A percentile compares a stretch with the other conserved stretches of the same genome.
Evolutionary conservation across 495 filamentous ascomycete species (phyloP).

Genomic region (Apiosordaria backusii): DNA sequence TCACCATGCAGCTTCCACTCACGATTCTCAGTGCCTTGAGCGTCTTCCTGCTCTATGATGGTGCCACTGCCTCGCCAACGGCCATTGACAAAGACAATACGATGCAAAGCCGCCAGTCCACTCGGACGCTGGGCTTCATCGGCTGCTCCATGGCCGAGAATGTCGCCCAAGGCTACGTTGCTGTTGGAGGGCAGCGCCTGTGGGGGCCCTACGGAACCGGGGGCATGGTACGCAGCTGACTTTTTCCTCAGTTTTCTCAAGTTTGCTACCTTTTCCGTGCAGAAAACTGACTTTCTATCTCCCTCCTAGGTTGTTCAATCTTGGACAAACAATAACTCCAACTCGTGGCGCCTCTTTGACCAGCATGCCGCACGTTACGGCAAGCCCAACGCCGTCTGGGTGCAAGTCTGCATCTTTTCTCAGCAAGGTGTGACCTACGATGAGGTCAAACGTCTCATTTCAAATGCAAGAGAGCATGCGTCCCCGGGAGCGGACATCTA

Average conservation of each 20-base stretch:
- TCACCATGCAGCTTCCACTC: background rate
- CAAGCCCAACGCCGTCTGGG: conserved; percentile 25
- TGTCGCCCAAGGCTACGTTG: conserved; percentile 31
- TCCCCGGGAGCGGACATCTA: conserved; percentile 28
- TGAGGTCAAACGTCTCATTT: conserved; percentile 31
- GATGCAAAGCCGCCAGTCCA: background rate
- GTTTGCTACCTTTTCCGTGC: too few relatives aligned
- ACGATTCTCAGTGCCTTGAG: background rate
- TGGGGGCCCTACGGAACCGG: conserved; percentile 32
- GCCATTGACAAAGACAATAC: background rate
- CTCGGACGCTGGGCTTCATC: conserved; percentile 29
- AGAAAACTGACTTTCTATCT: background rate
- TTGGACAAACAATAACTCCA: conserved; percentile 26
- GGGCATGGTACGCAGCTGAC: conserved; percentile 16
- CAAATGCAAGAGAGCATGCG: conserved; percentile 29
- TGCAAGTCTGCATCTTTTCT: conserved; percentile 30
- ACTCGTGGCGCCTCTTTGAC: conserved; percentile 24
- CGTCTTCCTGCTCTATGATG: background rate
- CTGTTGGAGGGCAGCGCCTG: conserved; percentile 25
- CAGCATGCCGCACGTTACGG: conserved; percentile 23
- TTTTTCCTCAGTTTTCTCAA: too few relatives aligned
- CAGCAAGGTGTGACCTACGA: conserved; percentile 26
- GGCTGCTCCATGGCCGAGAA: conserved; percentile 37
- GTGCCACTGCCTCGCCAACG: background rate
- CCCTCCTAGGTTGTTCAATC: conserved; percentile 20